These are phyloP conservation scores for Penicillium sp. DNA, from an alignment of 2,329 filamentous ascomycete species.

Conservation along the genomic window DNA sequence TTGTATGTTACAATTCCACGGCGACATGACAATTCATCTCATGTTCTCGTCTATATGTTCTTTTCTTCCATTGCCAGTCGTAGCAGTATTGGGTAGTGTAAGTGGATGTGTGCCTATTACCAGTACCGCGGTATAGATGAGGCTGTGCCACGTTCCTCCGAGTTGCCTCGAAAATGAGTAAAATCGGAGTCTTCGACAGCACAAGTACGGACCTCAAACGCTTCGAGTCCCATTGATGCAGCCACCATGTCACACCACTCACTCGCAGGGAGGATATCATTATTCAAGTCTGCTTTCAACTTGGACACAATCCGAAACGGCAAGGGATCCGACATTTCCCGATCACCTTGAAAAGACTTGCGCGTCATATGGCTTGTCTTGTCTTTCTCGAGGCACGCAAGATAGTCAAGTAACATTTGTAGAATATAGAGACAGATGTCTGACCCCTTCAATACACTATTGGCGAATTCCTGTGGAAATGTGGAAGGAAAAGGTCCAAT, in stretches of 20 bases:
- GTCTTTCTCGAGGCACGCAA: constrained; percentile 1
- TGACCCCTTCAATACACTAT: constrained; percentile 21
- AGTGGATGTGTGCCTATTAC: background rate
- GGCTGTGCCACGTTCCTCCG: background rate
- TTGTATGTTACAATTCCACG: constrained; percentile 18
- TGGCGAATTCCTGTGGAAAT: constrained; percentile 24
- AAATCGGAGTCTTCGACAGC: background rate
- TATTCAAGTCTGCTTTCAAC: background rate
- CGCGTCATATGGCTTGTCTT: background rate
- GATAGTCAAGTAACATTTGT: constrained; percentile 13
- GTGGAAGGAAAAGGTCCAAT: constrained; percentile 23
- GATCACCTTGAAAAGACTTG: background rate
- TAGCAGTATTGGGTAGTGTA: background rate
- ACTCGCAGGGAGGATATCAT: constrained; percentile 10
- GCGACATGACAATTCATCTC: constrained; percentile 20
- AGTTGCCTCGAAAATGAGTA: background rate
- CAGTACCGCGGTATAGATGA: background rate
- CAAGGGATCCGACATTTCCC: constrained; percentile 3
- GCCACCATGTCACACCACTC: constrained; percentile 24
- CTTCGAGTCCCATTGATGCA: constrained; percentile 25
- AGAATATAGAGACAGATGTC: constrained; percentile 17
- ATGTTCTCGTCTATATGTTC: constrained; percentile 7
- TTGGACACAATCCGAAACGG: constrained; percentile 16
- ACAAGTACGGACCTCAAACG: constrained; percentile 15
- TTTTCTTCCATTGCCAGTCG: background rate